Base-by-base conservation (phyloP, 2,329 filamentous ascomycete species). In the Graphilbum sp. region DNA sequence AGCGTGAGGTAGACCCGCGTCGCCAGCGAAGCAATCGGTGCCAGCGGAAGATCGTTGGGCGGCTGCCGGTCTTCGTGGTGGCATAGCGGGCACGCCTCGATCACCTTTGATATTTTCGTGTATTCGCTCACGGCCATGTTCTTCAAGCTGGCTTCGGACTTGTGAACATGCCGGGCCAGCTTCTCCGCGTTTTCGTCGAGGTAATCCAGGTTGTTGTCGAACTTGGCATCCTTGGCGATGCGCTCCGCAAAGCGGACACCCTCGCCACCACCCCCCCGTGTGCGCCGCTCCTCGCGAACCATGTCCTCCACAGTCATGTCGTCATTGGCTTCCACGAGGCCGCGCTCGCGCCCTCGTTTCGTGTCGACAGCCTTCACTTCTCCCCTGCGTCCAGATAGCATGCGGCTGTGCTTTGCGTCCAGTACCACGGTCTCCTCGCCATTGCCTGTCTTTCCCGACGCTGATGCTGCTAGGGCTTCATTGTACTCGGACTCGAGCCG, bases 281-380 rank as follows among this genome's bases (percentile, higher is more conserved):
- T 95, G 39, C 88, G 79, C 27, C 84, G 75, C 58, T 98, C 90
- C 57, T 96, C 87, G 21, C 85, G 76, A 16, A 98, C 75, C 90
- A 98, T 98, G 56, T 98, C 90, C 38, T 93, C 86, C 43, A 98
- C 81, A 23, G 67, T 79, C 86, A 98, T 96, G 49, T 96, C 86
- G 38, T 92, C 82, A 52, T 96, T 96, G 46, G 90, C 85, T 48
- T 83, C 75, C 6, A 98, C 81, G 8, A 76, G 68, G 1, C 88
- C 90, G 38, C 87, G 75, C 56, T 94, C 87, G 6, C 74, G 70
- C 3, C 87, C 88, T 35, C 87, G 75, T 52, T 81, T 90, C 41
- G 75, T 93, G 20, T 79, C 73, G 8, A 95, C 65, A 0, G 73
- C 62, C 48, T 78, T 87, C 40, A 88, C 81, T 58, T 96, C 90